Base-by-base conservation (phyloP, 2,329 filamentous ascomycete species). In the Aspergillus quadrilineatus region DNA sequence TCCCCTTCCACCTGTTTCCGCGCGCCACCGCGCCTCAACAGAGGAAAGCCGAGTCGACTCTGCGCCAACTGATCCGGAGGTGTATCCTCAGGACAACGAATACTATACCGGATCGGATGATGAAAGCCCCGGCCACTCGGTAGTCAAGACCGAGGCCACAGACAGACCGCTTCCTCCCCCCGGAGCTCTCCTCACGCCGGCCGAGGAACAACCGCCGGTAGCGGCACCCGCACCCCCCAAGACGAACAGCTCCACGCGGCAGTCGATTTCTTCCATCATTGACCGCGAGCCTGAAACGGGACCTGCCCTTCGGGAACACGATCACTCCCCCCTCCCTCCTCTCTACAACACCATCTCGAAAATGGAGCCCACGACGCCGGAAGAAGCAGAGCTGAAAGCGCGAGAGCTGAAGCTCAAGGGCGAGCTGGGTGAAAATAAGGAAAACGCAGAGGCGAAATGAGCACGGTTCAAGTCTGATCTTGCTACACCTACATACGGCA, bases 231-330 rank as follows among this genome's bases (percentile, higher is more conserved):
- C 60, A 22, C 45, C 57, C 10, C 58, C 63, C 14, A 61, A 58
- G 29, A 55, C 55, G n/a, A 68, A 69, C 47, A 63, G 67, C 52
- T 72, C 70, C 9, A 69, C 64, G 28, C 75, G 75, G 60, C 72
- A 73, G 41, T 70, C 72, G 22, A 75, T 75, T 43, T 73, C 71
- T 2, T 74, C 72, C 1, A 74, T 75, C 39, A 74, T 75, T 50
- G 73, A 75, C 56, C 67, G 68, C 9, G 65, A 69, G 6, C 69
- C 70, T 0, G 34, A 37, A 37, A 7, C 15, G 8, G 63, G 67
- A 29, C 53, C 58, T 5, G 64, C 66, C 17, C 52, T 58, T 6
- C 64, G 67, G 37, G 68, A 68, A 55, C 64, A 14, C 54, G 32
- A 58, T 34, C 44, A 42, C 32, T 58, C 67, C 0, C 53, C 64